A percentile compares a stretch with the other conserved stretches of the same genome.
phyloP scores from a whole-genome alignment of 352 stramenopile genomes.

The Globisporangium nunn region DNA sequence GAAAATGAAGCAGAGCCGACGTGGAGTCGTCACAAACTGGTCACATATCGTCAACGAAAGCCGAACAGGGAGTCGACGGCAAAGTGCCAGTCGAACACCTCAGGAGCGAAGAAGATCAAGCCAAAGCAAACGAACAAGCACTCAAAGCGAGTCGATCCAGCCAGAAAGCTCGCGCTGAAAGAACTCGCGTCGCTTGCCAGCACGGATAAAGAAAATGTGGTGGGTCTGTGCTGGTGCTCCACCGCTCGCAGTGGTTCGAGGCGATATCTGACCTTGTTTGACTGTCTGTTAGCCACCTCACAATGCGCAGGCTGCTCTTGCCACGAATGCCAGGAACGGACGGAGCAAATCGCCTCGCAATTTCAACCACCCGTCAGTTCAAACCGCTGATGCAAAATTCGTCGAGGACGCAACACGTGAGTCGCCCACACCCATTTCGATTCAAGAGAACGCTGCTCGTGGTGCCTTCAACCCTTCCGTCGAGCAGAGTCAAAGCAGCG shows the following conservation, averaged over 20 bases:
- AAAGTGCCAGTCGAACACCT: background rate
- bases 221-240: background rate
- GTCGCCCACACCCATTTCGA: too few species aligned
- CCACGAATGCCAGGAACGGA: background rate
- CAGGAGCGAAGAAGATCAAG: background rate
- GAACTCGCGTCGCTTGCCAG: background rate
- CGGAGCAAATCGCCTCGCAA: background rate
- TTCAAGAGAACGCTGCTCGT: too few species aligned
- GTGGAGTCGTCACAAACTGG: too few species aligned
- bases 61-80: background rate
- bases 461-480: background rate
- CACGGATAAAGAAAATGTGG: constrained; percentile 7
- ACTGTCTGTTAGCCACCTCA: background rate
- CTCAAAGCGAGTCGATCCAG: too few species aligned
- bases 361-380: too few species aligned
- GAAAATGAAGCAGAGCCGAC: too few species aligned
- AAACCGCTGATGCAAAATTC: background rate
- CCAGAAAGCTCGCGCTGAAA: background rate
- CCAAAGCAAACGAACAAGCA: background rate
- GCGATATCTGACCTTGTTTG: background rate
- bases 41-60: too few species aligned
- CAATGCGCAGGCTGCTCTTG: background rate
- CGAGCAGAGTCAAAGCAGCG: background rate
- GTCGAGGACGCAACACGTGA: background rate
- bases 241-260: background rate